Evolutionary conservation across 805 yeast species (phyloP), one percentile per base, ranked within the genome.

Genomic region (Kodamaea sagamina): DNA sequence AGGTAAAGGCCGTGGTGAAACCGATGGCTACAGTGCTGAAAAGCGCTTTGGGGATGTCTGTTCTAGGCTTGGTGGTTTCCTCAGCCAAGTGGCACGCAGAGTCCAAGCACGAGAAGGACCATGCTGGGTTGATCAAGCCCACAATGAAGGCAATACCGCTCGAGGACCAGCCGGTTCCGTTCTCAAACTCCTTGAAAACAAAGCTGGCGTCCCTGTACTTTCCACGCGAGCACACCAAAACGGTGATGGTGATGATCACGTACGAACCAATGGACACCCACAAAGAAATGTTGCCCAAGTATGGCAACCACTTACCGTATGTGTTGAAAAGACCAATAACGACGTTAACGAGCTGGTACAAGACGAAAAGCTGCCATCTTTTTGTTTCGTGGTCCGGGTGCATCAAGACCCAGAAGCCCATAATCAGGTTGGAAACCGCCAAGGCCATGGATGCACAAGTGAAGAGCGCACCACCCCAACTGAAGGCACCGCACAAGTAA

Each of bases 381-480:
- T 63, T 48, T 42, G 62, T 50, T 27, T 46, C 61, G 44, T 64
- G 67, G 39, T 49, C 57, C 5, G 72, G 71, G 50, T 67, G 66
- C 47, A 50, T 53, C 47, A 69, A 59, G 38, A 51, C 55, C 63
- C 64, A 67, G 47, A 68, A 59, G 2, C 66, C 74, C 66, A 68
- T 59, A 47, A 69, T 44, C 34, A 57, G 60, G 40, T 52, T 57
- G 25, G 72, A 66, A 24, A 69, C 54, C 17, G 66, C 54, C 35
- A 65, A 49, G 12, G 71, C 66, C 65, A 68, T 62, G 18, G 72
- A 66, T 4, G 72, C 71, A 44, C 61, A 52, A 18, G 72, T 68
- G 56, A 69, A 69, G 38, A 69, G 48, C 6, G 73, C 57, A 16
- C 75, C 74, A n/a, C 68, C 70, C 71, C 71, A 69, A 1, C 70